These are phyloP conservation scores for Xylaria sp. DNA, from an alignment of 2,329 filamentous ascomycete genomes.

Conservation along the genomic window DNA sequence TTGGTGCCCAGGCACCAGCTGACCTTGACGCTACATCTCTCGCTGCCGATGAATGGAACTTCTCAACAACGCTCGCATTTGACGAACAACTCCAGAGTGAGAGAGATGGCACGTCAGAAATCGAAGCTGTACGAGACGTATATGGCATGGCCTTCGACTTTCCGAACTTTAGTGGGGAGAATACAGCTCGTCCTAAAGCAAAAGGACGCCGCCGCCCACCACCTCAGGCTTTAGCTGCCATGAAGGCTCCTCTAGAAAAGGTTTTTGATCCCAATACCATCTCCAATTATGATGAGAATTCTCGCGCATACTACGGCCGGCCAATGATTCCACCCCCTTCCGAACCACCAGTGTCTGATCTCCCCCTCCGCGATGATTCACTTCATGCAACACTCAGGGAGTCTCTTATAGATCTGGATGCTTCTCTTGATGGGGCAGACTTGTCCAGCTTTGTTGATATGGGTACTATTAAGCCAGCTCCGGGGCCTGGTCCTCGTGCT, in stretches of 20 bases:
- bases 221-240: constrained; percentile 66
- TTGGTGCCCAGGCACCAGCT: constrained; percentile 66
- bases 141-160: constrained; percentile 70
- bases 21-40: constrained; percentile 58
- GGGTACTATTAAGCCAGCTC: constrained; percentile 67
- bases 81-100: constrained; percentile 67
- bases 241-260: constrained; percentile 71
- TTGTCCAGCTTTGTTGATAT: constrained; percentile 70
- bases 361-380: constrained; percentile 69
- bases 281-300: constrained; percentile 73
- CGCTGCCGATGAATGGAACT: constrained; percentile 73
- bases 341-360: constrained; percentile 58
- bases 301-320: constrained; percentile 68
- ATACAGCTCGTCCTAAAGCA: constrained; percentile 63
- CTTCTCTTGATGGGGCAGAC: constrained; percentile 66
- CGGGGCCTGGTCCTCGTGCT: constrained; percentile 52
- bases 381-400: constrained; percentile 65
- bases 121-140: constrained; percentile 69
- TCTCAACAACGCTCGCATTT: constrained; percentile 73
- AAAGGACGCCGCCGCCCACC: constrained; percentile 66
- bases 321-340: constrained; percentile 53
- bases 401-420: constrained; percentile 73
- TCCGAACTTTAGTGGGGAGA: constrained; percentile 59
- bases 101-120: constrained; percentile 56
- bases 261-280: constrained; percentile 74